phyloP scores from a whole-genome alignment of 2,329 filamentous ascomycete genomes.

The Aspergillus glaucus region DNA sequence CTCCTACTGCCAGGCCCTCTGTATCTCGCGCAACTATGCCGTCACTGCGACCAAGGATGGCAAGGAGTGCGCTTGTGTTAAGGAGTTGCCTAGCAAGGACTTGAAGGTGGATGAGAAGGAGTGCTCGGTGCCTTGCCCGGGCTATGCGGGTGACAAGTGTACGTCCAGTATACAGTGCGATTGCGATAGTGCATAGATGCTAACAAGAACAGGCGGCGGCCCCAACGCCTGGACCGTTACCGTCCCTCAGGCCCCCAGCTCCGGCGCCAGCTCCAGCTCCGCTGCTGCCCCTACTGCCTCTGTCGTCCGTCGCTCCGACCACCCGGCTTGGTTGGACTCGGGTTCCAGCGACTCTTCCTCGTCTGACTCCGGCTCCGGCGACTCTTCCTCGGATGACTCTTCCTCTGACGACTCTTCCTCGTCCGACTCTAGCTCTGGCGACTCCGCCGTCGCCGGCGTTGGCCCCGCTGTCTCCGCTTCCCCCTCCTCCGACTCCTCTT shows the following conservation, averaged over 20 bases:
- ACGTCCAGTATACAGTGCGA: conserved; percentile 4
- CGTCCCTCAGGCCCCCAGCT: not conserved
- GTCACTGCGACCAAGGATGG: conserved; percentile 14
- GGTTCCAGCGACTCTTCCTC: not conserved
- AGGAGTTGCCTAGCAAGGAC: conserved; percentile 10
- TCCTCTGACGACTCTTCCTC: not conserved
- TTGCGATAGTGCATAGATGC: not conserved
- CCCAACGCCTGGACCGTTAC: conserved; percentile 13
- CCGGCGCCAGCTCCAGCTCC: conserved; percentile 3
- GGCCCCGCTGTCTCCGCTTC: not conserved
- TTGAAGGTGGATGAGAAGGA: conserved; percentile 13
- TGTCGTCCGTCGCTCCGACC: not conserved
- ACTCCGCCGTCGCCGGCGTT: not conserved
- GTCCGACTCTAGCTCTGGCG: not conserved
- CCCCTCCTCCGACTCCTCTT: conserved; percentile 10
- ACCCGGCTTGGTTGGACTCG: not conserved
- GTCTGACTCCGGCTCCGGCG: not conserved
- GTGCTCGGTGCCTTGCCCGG: conserved; percentile 16
- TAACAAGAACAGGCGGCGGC: conserved; percentile 12
- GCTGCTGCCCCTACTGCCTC: conserved; percentile 4
- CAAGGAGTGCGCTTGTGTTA: conserved; percentile 17
- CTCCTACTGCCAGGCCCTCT: conserved; percentile 12
- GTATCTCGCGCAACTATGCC: conserved; percentile 6
- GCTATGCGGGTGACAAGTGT: conserved; percentile 17
- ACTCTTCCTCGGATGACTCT: not conserved